Evolutionary conservation across 73 alveolate species (phyloP).

Genomic region (Blepharisma stoltei): DNA sequence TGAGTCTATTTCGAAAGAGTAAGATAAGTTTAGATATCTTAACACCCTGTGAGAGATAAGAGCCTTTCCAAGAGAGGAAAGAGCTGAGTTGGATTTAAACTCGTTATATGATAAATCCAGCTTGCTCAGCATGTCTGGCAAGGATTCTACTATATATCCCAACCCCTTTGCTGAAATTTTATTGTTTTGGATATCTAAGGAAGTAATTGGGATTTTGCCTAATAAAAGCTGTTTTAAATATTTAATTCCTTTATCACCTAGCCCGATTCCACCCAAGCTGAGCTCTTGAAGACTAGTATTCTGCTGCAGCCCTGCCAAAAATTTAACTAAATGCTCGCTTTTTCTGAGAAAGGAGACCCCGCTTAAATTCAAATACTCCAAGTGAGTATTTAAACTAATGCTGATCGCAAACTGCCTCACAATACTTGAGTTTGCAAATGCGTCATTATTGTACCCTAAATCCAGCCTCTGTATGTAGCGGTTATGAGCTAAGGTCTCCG

Average conservation of each 20-base stretch:
- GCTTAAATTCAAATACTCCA: conserved; percentile 3
- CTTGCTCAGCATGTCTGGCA: neutral
- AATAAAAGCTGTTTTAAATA: neutral
- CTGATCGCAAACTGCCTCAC: conserved; percentile 5
- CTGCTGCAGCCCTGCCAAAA: neutral
- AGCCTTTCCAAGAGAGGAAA: neutral
- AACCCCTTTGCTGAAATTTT: neutral
- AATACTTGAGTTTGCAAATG: neutral
- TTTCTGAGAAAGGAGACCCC: neutral
- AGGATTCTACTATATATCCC: neutral
- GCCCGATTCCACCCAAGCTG: neutral
- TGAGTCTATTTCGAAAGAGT: neutral
- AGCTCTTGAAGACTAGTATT: neutral
- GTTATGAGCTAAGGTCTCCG: neutral
- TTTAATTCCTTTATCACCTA: neutral
- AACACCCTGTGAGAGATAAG: neutral
- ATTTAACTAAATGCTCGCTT: neutral
- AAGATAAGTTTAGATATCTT: conserved; percentile 22
- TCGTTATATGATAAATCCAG: conserved; percentile 27
- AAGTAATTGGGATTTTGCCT: neutral
- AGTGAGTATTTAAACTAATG: neutral
- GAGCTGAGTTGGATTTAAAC: neutral
- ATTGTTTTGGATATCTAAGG: conserved; percentile 2
- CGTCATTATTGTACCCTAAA: neutral
- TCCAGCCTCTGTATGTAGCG: neutral